phyloP scores from a whole-genome alignment of 2,329 filamentous ascomycete species.

The Passalora sequoiae region DNA sequence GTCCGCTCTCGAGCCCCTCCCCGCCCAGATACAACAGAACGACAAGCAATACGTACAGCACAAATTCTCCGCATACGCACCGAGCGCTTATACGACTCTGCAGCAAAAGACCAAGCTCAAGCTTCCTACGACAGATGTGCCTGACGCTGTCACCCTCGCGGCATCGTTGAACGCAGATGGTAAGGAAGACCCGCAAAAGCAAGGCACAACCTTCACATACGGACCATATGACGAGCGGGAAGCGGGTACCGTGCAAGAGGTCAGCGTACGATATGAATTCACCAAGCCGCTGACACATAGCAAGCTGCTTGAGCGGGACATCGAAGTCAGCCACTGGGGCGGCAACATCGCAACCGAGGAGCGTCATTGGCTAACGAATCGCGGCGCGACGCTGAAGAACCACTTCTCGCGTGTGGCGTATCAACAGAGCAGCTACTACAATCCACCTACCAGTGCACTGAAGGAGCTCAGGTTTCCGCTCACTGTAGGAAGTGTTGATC shows the following conservation, averaged over 20 bases:
- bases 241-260: constrained; percentile 67
- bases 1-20: constrained; percentile 72
- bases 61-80: constrained; percentile 77
- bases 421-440: constrained; percentile 52
- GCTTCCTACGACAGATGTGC: constrained; percentile 69
- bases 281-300: constrained; percentile 84
- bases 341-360: constrained; percentile 95
- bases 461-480: constrained; percentile 79
- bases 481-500: constrained; percentile 70
- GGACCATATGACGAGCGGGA: constrained; percentile 79
- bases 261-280: constrained; percentile 86
- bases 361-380: constrained; percentile 81
- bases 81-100: constrained; percentile 74
- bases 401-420: constrained; percentile 48
- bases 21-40: constrained; percentile 73
- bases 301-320: constrained; percentile 73
- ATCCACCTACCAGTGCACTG: constrained; percentile 69
- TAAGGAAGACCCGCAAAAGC: constrained; percentile 68
- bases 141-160: constrained; percentile 67
- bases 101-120: constrained; percentile 99
- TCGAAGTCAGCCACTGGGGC: constrained; percentile 97
- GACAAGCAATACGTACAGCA: constrained; percentile 84
- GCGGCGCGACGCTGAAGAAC: constrained; percentile 64
- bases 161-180: constrained; percentile 52
- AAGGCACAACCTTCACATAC: constrained; percentile 81